Percentiles rank a stretch among this genome's conserved stretches.
These are phyloP conservation scores for Trichoderma aggressivum DNA, from an alignment of 2,329 filamentous ascomycete species.

Conservation along the genomic window DNA sequence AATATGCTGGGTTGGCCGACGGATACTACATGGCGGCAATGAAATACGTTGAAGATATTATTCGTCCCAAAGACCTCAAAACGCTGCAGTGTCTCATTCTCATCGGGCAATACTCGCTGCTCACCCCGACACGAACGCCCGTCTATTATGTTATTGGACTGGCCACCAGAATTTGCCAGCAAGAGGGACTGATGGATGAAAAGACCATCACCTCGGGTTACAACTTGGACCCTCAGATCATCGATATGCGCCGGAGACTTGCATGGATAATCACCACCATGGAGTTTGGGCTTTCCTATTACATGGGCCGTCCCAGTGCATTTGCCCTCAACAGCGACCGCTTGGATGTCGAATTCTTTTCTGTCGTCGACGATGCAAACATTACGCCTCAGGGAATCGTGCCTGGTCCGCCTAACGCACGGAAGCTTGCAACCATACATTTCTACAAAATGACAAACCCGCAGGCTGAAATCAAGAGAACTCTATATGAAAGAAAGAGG, in stretches of 20 bases:
- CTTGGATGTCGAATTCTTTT: constrained; percentile 82
- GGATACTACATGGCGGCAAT: constrained; percentile 92
- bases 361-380: constrained; percentile 74
- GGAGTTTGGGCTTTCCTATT: constrained; percentile 84
- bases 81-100: constrained; percentile 87
- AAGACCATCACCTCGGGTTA: constrained; percentile 72
- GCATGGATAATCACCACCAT: constrained; percentile 87
- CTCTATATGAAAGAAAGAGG: constrained; percentile 80
- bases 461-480: constrained; percentile 82
- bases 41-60: constrained; percentile 74
- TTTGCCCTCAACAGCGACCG: constrained; percentile 80
- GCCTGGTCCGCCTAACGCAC: constrained; percentile 68
- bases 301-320: constrained; percentile 80
- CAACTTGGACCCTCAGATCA: constrained; percentile 64
- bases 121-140: constrained; percentile 87
- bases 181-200: constrained; percentile 83
- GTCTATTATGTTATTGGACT: constrained; percentile 92
- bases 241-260: constrained; percentile 85
- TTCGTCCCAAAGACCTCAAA: constrained; percentile 83
- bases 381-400: constrained; percentile 76
- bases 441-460: constrained; percentile 88
- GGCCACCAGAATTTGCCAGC: constrained; percentile 82
- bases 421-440: constrained; percentile 87
- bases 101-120: constrained; percentile 84
- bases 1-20: constrained; percentile 90